Conservation (phyloP, 805 yeast genomes). For the Candida xiaguanensis region DNA sequence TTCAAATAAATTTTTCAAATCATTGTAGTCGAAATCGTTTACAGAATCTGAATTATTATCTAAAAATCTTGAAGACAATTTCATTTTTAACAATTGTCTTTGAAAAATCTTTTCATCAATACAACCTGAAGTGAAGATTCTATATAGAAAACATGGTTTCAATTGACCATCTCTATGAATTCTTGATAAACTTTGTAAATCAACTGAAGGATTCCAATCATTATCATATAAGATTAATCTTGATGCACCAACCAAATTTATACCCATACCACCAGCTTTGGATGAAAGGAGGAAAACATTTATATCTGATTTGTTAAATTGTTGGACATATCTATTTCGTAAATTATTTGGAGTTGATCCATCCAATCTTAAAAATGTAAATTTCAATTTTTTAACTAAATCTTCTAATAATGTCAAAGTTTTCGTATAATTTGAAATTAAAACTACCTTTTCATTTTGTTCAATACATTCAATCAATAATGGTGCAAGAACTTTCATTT, state of each 20-base stretch:
- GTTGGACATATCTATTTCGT: conserved; percentile 62
- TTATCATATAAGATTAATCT: conserved; percentile 82
- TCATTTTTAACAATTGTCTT: conserved; percentile 81
- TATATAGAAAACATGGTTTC: conserved; percentile 71
- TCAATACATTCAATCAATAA: conserved; percentile 52
- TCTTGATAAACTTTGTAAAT: conserved; percentile 92
- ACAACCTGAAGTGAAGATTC: conserved; percentile 83
- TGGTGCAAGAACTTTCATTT: conserved; percentile 56
- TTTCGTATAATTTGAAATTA: conserved; percentile 85
- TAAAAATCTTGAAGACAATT: conserved; percentile 69
- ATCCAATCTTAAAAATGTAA: conserved; percentile 65
- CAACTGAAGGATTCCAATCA: conserved; percentile 96
- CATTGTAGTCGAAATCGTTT: conserved; percentile 66
- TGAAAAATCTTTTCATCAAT: conserved; percentile 94
- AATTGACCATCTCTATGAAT: conserved; percentile 92
- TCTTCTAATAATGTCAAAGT: conserved; percentile 75
- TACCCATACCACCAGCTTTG: conserved; percentile 91
- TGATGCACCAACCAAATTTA: conserved; percentile 88
- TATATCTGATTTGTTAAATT: conserved; percentile 54
- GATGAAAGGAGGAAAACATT: conserved; percentile 74
- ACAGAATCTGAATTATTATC: conserved; percentile 38
- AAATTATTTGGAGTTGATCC: conserved; percentile 73
- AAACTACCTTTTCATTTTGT: conserved; percentile 67
- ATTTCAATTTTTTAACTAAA: conserved; percentile 44
- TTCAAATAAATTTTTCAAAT: conserved; percentile 72